Base-by-base conservation (phyloP, 768 basidiomycete genomes). In the Mycena epipterygia region DNA sequence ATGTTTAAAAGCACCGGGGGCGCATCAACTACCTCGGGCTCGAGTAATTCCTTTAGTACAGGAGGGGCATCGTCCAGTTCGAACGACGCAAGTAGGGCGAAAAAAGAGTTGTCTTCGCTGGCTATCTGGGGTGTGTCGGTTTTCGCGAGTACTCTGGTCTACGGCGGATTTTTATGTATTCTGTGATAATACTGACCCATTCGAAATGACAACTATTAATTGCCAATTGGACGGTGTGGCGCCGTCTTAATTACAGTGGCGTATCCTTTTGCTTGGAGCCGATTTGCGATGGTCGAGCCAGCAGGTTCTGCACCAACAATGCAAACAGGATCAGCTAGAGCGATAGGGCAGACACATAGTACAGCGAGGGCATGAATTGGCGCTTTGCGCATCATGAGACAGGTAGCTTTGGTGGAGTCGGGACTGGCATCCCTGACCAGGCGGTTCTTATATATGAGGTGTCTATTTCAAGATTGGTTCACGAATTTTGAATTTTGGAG, bases 271-370 rank as follows among this genome's bases (percentile, higher is more conserved):
- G 33, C 48, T 49, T 62, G 46, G 46, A 62, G 46, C 46, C 46
- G 46, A 51, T 49, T 49, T 51, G 60, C 60, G 17, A 49, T 49
- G 32, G 46, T 49, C 48, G 51, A 49, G 33, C 60, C 60, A 39
- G 60, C 60, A 49, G 60, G 60, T 51, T 48, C 60, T 17, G 60
- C 60, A 49, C 60, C 60, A 49, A 62, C 60, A 51, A 62, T 62
- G 48, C 60, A 62, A 35, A 51, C 46, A 37, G 60, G 60, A 62
- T 62, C 60, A 39, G 60, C 60, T 35, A 48, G 44, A 61, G 59
- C 59, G 46, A 48, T 35, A 35, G 44, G 44, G 58, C 58, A 60
- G 58, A 44, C 42, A 60, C 42, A 60, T 32, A 60, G 58, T 60
- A 48, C 44, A 48, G 58, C 58, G 58, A 60, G 58, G 58, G 58